phyloP scores from a whole-genome alignment of 225 moss, liverwort and hornwort species.

The Neckera pumila region DNA sequence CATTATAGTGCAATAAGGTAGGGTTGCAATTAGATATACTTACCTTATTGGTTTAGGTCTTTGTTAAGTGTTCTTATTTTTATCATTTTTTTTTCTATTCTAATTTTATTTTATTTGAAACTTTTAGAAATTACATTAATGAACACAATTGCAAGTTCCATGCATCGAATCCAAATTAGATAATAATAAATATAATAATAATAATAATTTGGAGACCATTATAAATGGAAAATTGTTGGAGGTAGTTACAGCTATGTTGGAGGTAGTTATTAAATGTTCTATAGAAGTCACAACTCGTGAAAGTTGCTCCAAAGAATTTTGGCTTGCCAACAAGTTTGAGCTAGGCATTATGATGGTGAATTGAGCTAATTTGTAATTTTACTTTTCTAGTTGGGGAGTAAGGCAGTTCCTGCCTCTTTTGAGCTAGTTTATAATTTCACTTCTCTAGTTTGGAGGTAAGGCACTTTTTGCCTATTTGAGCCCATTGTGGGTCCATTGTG shows the following conservation, averaged over 20 bases:
- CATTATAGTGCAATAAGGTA: not conserved
- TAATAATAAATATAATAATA: not conserved
- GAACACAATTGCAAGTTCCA: not conserved
- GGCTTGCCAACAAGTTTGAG: not conserved
- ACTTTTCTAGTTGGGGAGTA: too few species aligned
- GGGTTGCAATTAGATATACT: not conserved
- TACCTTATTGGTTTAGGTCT: not conserved
- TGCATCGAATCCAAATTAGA: not conserved
- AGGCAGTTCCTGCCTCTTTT: too few species aligned
- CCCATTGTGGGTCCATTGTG: too few species aligned
- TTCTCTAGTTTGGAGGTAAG: too few species aligned
- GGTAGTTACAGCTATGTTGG: not conserved
- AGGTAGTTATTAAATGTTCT: not conserved
- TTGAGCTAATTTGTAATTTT: too few species aligned
- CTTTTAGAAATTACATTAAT: not conserved
- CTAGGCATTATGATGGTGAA: not conserved
- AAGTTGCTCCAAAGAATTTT: not conserved
- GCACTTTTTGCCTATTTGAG: too few species aligned
- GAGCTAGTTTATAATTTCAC: too few species aligned
- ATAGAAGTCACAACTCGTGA: not conserved
- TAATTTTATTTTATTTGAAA: not conserved
- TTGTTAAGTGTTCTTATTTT: not conserved
- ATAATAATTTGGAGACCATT: too few species aligned
- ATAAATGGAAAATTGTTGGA: not conserved
- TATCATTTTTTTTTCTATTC: not conserved